A percentile compares a stretch with the other conserved stretches of the same genome.
Evolutionary conservation across 2,329 filamentous ascomycete genomes (phyloP).

Genomic region (Westerdykella ornata): DNA sequence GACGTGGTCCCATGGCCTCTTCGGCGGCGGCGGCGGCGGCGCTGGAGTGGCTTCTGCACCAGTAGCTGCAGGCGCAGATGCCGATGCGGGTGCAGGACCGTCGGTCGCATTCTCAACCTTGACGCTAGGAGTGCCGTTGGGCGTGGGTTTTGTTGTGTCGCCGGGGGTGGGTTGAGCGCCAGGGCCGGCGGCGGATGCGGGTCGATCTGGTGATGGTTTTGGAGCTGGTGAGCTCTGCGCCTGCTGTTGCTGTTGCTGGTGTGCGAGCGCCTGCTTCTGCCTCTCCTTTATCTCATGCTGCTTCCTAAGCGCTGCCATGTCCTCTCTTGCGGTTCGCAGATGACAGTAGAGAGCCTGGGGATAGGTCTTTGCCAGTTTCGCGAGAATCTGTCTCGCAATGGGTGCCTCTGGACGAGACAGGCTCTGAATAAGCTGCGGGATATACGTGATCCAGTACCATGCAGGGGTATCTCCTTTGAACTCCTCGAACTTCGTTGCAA

Average conservation of each 20-base stretch:
- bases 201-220: conserved; percentile 34
- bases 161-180: conserved; percentile 24
- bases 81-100: conserved; percentile 14
- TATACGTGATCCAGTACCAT: conserved; percentile 99
- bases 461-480: conserved; percentile 96
- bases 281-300: conserved; percentile 59
- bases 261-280: conserved; percentile 50
- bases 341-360: conserved; percentile 94
- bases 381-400: conserved; percentile 76
- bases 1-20: conserved; percentile 91
- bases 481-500: conserved; percentile 82
- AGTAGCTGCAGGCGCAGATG: conserved; percentile 23
- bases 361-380: conserved; percentile 92
- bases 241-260: conserved; percentile 54
- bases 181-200: conserved; percentile 21
- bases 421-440: conserved; percentile 89
- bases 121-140: conserved; percentile 38
- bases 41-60: conserved; percentile 14
- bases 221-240: conserved; percentile 35
- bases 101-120: conserved; percentile 36
- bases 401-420: conserved; percentile 86
- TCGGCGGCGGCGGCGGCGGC: conserved; percentile 36
- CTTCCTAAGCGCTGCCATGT: conserved; percentile 89
- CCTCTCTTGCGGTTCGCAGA: conserved; percentile 84
- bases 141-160: conserved; percentile 48